Evolutionary conservation across 108 stramenopile species (phyloP).

Genomic region (Craspedostauros australis): DNA sequence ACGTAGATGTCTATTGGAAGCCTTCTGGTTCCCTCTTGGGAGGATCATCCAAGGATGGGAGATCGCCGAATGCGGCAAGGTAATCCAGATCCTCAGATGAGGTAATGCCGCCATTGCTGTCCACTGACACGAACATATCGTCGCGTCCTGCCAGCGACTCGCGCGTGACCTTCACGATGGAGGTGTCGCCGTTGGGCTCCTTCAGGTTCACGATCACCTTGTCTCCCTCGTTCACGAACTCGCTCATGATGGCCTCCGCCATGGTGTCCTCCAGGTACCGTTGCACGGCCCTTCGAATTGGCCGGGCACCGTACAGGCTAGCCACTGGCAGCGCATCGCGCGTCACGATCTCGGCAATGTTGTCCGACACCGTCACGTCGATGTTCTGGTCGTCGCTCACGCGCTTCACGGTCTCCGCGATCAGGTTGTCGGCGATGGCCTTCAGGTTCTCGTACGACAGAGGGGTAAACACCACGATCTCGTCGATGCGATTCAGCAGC

Average conservation of each 20-base stretch:
- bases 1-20: slow-evolving; percentile 21
- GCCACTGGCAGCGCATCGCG: slow-evolving; percentile 50
- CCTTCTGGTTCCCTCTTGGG: slow-evolving; percentile 16
- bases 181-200: slow-evolving; percentile 18
- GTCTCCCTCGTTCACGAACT: slow-evolving; percentile 63
- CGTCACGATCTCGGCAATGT: slow-evolving; percentile 48
- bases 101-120: slow-evolving; percentile 29
- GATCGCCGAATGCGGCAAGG: slow-evolving; percentile 24
- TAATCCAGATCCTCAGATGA: slow-evolving; percentile 14
- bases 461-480: slow-evolving; percentile 89
- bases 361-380: slow-evolving; percentile 38
- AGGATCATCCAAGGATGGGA: slow-evolving; percentile 32
- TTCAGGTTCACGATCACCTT: slow-evolving; percentile 43
- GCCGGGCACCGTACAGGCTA: slow-evolving; percentile 66
- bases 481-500: slow-evolving; percentile 94
- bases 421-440: slow-evolving; percentile 53
- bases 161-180: slow-evolving; percentile 26
- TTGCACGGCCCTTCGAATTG: slow-evolving; percentile 64
- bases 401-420: slow-evolving; percentile 44
- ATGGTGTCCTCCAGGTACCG: slow-evolving; percentile 70
- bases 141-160: slow-evolving; percentile 9
- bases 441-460: slow-evolving; percentile 64
- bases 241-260: slow-evolving; percentile 62
- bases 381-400: slow-evolving; percentile 45
- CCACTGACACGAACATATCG: slow-evolving; percentile 28